phyloP scores from a whole-genome alignment of 2,329 filamentous ascomycete genomes.

The Microsporum ferrugineum region DNA sequence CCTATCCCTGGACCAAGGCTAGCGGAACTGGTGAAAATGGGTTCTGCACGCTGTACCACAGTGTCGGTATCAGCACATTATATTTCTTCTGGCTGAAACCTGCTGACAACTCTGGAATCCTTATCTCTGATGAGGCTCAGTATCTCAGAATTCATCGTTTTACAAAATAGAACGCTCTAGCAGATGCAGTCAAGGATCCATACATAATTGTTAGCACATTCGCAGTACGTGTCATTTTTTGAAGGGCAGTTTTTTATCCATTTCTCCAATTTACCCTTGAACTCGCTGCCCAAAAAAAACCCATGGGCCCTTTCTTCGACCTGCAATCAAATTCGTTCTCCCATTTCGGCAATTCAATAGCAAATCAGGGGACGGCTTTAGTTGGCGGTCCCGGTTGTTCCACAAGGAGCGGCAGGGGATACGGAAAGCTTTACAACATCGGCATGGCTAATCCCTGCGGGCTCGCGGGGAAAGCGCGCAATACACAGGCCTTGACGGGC shows the following conservation, averaged over 20 bases:
- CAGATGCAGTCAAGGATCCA: neutral
- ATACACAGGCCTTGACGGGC: neutral
- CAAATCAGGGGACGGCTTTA: neutral
- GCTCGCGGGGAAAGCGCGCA: neutral
- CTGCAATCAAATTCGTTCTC: neutral
- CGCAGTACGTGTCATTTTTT: neutral
- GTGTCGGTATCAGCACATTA: neutral
- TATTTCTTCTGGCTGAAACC: neutral
- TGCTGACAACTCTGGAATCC: neutral
- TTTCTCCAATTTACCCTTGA: neutral
- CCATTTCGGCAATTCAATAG: slow-evolving; percentile 2
- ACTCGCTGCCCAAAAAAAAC: neutral
- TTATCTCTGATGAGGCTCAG: neutral
- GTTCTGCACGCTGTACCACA: neutral
- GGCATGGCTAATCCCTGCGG: slow-evolving; percentile 1
- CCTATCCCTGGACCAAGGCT: neutral
- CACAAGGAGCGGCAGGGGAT: neutral
- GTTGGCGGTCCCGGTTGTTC: neutral
- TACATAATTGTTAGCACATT: neutral
- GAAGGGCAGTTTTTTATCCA: neutral
- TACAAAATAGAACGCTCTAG: neutral
- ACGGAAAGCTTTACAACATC: neutral
- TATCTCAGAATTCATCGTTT: neutral
- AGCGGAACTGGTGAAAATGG: neutral
- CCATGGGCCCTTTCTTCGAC: neutral